Evolutionary conservation across 2,329 filamentous ascomycete species (phyloP), one percentile per base, ranked within the genome.

Genomic region (Hymenoscyphus salicellus): DNA sequence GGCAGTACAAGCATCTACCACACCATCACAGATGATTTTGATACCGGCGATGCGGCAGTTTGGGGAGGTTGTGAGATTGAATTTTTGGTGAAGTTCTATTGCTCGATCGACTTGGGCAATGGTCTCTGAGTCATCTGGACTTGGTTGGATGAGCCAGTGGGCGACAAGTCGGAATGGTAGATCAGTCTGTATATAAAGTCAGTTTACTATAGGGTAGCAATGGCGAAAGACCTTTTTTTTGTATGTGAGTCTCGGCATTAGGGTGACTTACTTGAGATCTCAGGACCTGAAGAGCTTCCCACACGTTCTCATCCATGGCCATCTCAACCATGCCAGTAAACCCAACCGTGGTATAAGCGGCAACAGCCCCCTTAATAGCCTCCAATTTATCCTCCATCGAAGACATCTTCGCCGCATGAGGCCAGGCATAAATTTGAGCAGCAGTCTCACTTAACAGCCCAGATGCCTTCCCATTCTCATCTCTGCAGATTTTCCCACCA

Each of bases 321-420:
- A 86, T 85, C 65, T 86, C 84, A 10, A 86, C 76, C 49, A 83
- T 73, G 1, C 83, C 83, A 1, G 84, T 86, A 69, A 83, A 84
- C 2, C 84, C 84, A 0, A 78, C 78, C 1, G 77, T 75, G 65
- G 79, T 80, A 68, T 85, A 86, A 10, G 80, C 79, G 0, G 75
- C 68, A 30, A 86, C 77, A 0, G 82, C 84, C 0, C 77, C 78
- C 56, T 72, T 72, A 30, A 86, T 72, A 1, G 82, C 79, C 2
- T 74, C 76, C 14, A 79, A 73, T 61, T 84, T 81, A 67, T 85
- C 82, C 20, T 80, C 78, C 65, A 82, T 76, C 5, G 78, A 77
- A 0, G 82, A 78, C 2, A 82, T 79, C 17, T 75, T 74, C 7
- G 83, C 81, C 16, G 86, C 74, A 70, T 81, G 80, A 55, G 84